Evolutionary conservation across 768 basidiomycete genomes (phyloP).

Genomic region (Termitomyces sp.): DNA sequence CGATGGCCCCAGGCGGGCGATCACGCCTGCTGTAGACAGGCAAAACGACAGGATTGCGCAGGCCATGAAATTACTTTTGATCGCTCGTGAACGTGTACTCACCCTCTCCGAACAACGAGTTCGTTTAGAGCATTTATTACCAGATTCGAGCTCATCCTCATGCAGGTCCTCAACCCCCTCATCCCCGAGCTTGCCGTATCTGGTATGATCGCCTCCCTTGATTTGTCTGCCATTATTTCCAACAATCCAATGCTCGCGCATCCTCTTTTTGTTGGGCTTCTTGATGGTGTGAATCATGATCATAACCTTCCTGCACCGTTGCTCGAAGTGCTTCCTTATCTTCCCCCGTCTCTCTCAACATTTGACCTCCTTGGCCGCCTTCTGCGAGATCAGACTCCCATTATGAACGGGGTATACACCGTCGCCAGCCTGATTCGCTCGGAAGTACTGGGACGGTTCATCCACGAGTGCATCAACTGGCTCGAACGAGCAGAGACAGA

Average conservation of each 20-base stretch:
- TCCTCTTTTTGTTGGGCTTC: slow-evolving; percentile 56
- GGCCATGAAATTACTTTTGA: slow-evolving; percentile 63
- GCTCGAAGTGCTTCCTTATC: slow-evolving; percentile 56
- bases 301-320: slow-evolving; percentile 41
- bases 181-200: slow-evolving; percentile 40
- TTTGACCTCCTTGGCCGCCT: slow-evolving; percentile 72
- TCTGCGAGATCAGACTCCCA: slow-evolving; percentile 53
- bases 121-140: slow-evolving; percentile 16
- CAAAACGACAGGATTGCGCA: slow-evolving; percentile 54
- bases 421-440: slow-evolving; percentile 59
- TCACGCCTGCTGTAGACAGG: slow-evolving; percentile 48
- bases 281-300: slow-evolving; percentile 32
- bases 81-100: slow-evolving; percentile 67
- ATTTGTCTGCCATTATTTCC: slow-evolving; percentile 60
- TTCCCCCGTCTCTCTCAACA: slow-evolving; percentile 69
- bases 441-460: slow-evolving; percentile 66
- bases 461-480: slow-evolving; percentile 66
- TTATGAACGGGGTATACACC: slow-evolving; percentile 42
- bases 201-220: slow-evolving; percentile 59
- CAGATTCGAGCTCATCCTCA: not conserved
- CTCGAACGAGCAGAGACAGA: slow-evolving; percentile 67
- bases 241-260: slow-evolving; percentile 68
- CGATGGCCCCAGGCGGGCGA: slow-evolving; percentile 16
- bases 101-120: slow-evolving; percentile 75
- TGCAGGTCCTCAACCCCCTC: slow-evolving; percentile 48